Percentiles rank a stretch among this genome's conserved stretches.
These are phyloP conservation scores for Apiotrichum montevideense DNA, from an alignment of 1,284 basidiomycete species.

Conservation along the genomic window DNA sequence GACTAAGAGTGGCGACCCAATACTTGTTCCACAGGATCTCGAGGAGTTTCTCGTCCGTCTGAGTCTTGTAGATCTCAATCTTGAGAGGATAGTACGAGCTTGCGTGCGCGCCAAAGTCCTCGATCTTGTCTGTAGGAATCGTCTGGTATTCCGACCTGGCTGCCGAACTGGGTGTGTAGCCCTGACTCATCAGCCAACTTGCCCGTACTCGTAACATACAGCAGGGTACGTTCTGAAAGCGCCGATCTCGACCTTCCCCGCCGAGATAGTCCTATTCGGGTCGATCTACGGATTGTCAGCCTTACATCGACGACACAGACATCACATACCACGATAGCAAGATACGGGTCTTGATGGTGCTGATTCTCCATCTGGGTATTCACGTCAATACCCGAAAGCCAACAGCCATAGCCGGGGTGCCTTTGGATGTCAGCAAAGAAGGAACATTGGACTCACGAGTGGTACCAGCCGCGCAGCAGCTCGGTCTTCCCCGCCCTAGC, in stretches of 20 bases:
- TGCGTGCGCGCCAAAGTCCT: constrained; percentile 98
- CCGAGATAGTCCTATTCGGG: constrained; percentile 94
- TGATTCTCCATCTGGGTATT: constrained; percentile 94
- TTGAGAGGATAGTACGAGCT: constrained; percentile 91
- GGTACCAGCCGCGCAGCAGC: constrained; percentile 97
- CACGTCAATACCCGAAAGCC: constrained; percentile 94
- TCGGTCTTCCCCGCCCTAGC: constrained; percentile 75
- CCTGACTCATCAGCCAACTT: constrained; percentile 33
- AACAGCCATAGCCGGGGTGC: constrained; percentile 95
- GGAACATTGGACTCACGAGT: constrained; percentile 53
- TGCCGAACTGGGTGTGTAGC: constrained; percentile 70
- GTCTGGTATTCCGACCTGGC: constrained; percentile 79
- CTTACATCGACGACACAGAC: background rate
- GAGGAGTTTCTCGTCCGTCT: constrained; percentile 75
- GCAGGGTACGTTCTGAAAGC: constrained; percentile 96
- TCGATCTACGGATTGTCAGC: constrained; percentile 61
- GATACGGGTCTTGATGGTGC: constrained; percentile 89
- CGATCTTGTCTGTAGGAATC: constrained; percentile 89
- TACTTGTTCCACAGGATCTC: constrained; percentile 98
- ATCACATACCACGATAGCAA: constrained; percentile 81
- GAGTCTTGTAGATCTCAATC: constrained; percentile 89
- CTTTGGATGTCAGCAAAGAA: constrained; percentile 11
- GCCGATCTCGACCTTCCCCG: constrained; percentile 96
- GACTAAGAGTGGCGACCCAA: constrained; percentile 93
- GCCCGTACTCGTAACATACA: constrained; percentile 30